Percentiles rank a stretch among this genome's conserved stretches.
These are phyloP conservation scores for Acer negundo DNA, from an alignment of 345 rosid species.

Conservation along the genomic window DNA sequence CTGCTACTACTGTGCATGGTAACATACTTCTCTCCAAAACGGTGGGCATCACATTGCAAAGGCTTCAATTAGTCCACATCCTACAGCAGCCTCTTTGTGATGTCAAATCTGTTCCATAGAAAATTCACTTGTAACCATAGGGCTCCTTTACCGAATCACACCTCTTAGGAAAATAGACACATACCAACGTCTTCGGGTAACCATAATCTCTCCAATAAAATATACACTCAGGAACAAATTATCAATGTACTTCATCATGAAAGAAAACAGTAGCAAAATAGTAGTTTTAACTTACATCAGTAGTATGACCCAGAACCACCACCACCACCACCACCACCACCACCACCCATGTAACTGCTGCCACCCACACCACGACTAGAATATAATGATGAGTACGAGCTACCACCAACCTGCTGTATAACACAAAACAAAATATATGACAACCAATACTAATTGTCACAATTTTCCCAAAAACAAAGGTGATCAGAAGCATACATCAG, in stretches of 20 bases:
- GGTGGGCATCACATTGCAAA: slow-evolving; percentile 33
- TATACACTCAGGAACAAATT: slow-evolving; percentile 7
- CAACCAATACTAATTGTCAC: background rate
- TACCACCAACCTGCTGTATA: slow-evolving; percentile 72
- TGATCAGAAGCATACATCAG: slow-evolving; percentile 58
- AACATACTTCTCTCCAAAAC: slow-evolving; percentile 37
- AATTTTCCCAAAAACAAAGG: background rate
- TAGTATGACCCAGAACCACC: slow-evolving; percentile 94
- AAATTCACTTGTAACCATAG: slow-evolving; percentile 53
- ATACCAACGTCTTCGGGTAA: slow-evolving; percentile 32
- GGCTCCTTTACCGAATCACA: slow-evolving; percentile 29
- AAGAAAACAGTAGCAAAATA: slow-evolving; percentile 19
- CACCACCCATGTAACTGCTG: slow-evolving; percentile 67
- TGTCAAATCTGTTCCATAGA: slow-evolving; percentile 69
- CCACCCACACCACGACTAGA: slow-evolving; percentile 83
- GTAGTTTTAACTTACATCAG: slow-evolving; percentile 52
- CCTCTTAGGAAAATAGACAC: slow-evolving; percentile 36
- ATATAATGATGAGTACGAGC: slow-evolving; percentile 85
- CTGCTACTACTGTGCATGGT: slow-evolving; percentile 27
- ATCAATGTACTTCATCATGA: slow-evolving; percentile 9
- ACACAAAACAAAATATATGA: slow-evolving; percentile 1
- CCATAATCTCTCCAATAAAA: slow-evolving; percentile 34
- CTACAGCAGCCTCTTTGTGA: slow-evolving; percentile 57
- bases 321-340: background rate
- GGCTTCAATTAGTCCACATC: slow-evolving; percentile 56